phyloP scores from a whole-genome alignment of 1,284 basidiomycete species.

The Malassezia equina region DNA sequence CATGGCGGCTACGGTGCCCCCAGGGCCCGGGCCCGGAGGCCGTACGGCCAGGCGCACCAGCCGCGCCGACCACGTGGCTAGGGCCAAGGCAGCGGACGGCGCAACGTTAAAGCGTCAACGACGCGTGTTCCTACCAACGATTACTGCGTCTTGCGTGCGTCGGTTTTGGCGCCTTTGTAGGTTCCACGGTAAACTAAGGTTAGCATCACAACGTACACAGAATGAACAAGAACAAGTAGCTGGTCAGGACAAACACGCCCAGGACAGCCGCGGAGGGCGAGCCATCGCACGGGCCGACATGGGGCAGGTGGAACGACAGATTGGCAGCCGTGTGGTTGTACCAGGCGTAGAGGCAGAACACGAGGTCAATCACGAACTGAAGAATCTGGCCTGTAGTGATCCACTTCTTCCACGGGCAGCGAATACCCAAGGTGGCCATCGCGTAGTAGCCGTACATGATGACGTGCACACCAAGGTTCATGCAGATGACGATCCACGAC shows the following conservation, averaged over 20 bases:
- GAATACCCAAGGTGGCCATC: conserved; percentile 33
- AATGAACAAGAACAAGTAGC: conserved; percentile 55
- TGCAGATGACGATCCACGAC: conserved; percentile 87
- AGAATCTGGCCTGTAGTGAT: conserved; percentile 86
- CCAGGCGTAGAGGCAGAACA: conserved; percentile 13
- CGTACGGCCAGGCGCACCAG: no score
- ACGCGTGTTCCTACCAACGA: background rate
- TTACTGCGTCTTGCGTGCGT: conserved; percentile 2
- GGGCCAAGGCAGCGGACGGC: no score
- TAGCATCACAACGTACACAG: conserved; percentile 12
- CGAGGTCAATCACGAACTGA: conserved; percentile 21
- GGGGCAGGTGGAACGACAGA: conserved; percentile 56
- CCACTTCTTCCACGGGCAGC: conserved; percentile 74
- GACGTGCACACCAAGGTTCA: conserved; percentile 91
- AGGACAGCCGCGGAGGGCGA: conserved; percentile 76
- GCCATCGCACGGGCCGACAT: conserved; percentile 71
- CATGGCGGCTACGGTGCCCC: no score
- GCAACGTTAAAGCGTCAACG: no score
- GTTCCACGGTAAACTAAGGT: conserved; percentile 45
- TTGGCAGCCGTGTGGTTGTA: conserved; percentile 43
- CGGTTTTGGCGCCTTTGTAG: conserved; percentile 37
- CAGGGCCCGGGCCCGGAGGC: no score
- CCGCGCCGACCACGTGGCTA: no score
- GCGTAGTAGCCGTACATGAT: conserved; percentile 63
- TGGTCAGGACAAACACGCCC: conserved; percentile 75